A percentile compares a stretch with the other conserved stretches of the same genome.
Evolutionary conservation across 1,284 basidiomycete species (phyloP).

Genomic region (Trichosporon ovoides): DNA sequence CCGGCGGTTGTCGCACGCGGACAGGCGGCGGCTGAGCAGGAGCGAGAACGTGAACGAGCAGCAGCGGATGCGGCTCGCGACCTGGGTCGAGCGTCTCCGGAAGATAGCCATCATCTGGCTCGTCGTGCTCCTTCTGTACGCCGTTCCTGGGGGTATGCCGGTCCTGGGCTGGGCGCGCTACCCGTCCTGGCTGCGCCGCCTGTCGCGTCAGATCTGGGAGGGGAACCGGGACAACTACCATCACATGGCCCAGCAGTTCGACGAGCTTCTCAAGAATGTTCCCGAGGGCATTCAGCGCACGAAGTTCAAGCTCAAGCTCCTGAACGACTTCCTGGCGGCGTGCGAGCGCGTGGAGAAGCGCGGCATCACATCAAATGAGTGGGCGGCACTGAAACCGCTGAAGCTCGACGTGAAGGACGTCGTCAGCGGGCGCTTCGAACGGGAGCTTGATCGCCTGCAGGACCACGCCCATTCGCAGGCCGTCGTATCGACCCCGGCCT

Average conservation of each 20-base stretch:
- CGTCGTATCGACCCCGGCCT: no score
- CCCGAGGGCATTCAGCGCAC: background rate
- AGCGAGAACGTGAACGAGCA: no score
- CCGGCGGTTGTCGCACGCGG: background rate
- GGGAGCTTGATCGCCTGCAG: background rate
- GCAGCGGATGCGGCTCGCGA: no score
- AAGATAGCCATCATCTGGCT: no score
- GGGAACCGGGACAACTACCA: no score
- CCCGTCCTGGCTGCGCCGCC: no score
- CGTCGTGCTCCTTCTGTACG: no score
- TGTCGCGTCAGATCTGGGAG: no score
- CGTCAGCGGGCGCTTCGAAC: background rate
- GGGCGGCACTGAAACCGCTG: background rate
- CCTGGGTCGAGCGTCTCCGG: no score
- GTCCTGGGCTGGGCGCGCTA: no score
- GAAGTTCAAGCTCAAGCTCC: background rate
- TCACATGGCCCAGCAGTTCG: background rate
- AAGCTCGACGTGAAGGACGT: background rate
- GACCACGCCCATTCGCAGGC: no score
- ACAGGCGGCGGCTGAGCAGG: background rate
- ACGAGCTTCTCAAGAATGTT: background rate
- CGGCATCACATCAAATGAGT: background rate
- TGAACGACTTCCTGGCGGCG: background rate
- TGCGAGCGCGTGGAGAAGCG: slow-evolving; percentile 1
- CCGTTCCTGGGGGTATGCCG: no score